Conservation (phyloP, 140 eudicot genomes). For the Bidens hawaiensis region DNA sequence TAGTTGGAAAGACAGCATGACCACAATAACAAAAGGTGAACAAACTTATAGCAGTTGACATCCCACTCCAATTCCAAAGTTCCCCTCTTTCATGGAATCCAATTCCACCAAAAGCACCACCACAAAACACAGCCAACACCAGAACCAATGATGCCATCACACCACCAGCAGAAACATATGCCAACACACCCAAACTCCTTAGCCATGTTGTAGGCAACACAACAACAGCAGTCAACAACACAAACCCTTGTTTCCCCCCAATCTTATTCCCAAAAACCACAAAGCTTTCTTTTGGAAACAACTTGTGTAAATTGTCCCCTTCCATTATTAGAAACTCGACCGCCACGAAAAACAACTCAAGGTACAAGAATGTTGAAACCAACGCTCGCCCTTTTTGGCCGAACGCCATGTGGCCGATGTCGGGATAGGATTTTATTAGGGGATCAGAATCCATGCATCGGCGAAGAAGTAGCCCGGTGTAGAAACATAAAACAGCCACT, state of each 20-base stretch:
- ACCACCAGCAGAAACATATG: conserved; percentile 76
- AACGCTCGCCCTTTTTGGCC: conserved; percentile 43
- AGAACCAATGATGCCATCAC: conserved; percentile 56
- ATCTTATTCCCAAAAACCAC: conserved; percentile 31
- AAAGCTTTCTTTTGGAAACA: conserved; percentile 42
- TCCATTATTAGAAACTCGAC: conserved; percentile 60
- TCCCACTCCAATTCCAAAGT: conserved; percentile 52
- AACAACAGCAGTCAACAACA: conserved; percentile 46
- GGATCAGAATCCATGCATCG: conserved; percentile 53
- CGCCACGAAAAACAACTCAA: conserved; percentile 53
- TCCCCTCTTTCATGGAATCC: conserved; percentile 63
- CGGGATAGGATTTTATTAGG: conserved; percentile 46
- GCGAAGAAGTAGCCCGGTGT: conserved; percentile 50
- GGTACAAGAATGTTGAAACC: conserved; percentile 47
- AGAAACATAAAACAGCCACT: conserved; percentile 48
- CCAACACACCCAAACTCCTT: conserved; percentile 48
- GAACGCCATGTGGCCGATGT: conserved; percentile 53
- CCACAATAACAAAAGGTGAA: conserved; percentile 81
- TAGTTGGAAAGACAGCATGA: conserved; percentile 80
- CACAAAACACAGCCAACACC: conserved; percentile 53
- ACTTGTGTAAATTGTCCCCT: conserved; percentile 73
- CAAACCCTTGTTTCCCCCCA: conserved; percentile 54
- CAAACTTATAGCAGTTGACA: conserved; percentile 62
- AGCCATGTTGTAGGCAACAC: conserved; percentile 83
- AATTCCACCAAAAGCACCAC: conserved; percentile 66